Evolutionary conservation across 768 basidiomycete genomes (phyloP).

Genomic region (Ramaria sp.): DNA sequence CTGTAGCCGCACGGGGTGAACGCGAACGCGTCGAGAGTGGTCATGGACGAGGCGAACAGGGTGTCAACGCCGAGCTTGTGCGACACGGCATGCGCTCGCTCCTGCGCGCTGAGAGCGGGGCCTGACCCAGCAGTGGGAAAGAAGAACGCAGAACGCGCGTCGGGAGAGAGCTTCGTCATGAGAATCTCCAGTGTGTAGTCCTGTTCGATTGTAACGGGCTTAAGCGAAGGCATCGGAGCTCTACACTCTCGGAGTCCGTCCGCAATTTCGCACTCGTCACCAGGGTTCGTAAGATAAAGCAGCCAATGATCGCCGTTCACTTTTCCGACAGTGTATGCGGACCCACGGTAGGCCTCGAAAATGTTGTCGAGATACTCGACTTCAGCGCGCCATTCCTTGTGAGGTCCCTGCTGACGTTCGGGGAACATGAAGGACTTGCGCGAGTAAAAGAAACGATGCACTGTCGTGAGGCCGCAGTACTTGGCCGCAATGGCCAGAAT

Average conservation of each 20-base stretch:
- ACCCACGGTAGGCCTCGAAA: slow-evolving; percentile 58
- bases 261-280: slow-evolving; percentile 15
- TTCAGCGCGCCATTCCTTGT: slow-evolving; percentile 89
- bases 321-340: slow-evolving; percentile 94
- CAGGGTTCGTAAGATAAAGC: slow-evolving; percentile 76
- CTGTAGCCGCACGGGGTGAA: slow-evolving; percentile 96
- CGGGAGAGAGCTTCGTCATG: slow-evolving; percentile 81
- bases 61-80: slow-evolving; percentile 64
- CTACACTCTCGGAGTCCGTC: slow-evolving; percentile 9
- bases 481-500: slow-evolving; percentile 86
- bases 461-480: slow-evolving; percentile 52
- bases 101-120: slow-evolving; percentile 30
- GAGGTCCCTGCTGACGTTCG: slow-evolving; percentile 86
- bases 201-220: slow-evolving; percentile 25
- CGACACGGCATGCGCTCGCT: slow-evolving; percentile 53
- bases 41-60: slow-evolving; percentile 71
- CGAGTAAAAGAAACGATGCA: slow-evolving; percentile 94
- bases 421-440: slow-evolving; percentile 99
- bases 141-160: slow-evolving; percentile 67
- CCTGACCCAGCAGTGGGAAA: slow-evolving; percentile 29
- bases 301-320: slow-evolving; percentile 99
- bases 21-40: slow-evolving; percentile 83
- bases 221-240: slow-evolving; percentile 11
- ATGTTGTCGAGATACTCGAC: slow-evolving; percentile 85
- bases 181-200: slow-evolving; percentile 98